phyloP scores from a whole-genome alignment of 2,329 filamentous ascomycete species.

The Plectosphaerella sp. region DNA sequence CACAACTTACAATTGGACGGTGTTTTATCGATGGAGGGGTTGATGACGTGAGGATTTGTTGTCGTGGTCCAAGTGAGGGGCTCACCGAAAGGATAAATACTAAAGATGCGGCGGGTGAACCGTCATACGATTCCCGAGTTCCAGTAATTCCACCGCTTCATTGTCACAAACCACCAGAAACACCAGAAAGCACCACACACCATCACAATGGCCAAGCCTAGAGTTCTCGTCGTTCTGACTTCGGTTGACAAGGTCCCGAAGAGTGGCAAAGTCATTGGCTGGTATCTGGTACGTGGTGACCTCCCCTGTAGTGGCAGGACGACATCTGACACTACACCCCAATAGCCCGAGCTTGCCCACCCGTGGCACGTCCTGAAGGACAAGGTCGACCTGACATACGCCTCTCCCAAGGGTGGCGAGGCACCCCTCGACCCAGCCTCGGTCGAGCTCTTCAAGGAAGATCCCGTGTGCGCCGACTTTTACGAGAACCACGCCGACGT shows the following conservation, averaged over 20 bases:
- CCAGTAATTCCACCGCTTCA: background rate
- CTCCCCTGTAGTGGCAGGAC: no score
- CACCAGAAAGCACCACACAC: background rate
- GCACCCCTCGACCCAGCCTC: constrained; percentile 58
- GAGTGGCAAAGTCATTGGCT: constrained; percentile 53
- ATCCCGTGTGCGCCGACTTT: constrained; percentile 50
- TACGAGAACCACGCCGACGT: constrained; percentile 49
- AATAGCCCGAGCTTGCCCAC: constrained; percentile 58
- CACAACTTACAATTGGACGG: no score
- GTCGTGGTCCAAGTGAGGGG: no score
- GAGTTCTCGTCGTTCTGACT: constrained; percentile 68
- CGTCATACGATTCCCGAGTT: background rate
- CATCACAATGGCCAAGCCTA: constrained; percentile 41
- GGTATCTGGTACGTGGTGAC: no score
- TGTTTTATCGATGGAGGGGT: no score
- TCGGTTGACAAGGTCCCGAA: constrained; percentile 50
- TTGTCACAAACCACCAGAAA: background rate
- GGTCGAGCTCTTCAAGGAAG: constrained; percentile 48
- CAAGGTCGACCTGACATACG: constrained; percentile 48
- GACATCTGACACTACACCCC: background rate
- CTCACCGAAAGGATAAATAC: no score
- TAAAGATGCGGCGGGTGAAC: no score
- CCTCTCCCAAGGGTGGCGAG: constrained; percentile 58
- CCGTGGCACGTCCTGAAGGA: constrained; percentile 52
- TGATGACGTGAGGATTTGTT: no score